Evolutionary conservation across 306 rosid genomes (phyloP), one percentile per base, ranked within the genome.

Genomic region (Albizia julibrissin): DNA sequence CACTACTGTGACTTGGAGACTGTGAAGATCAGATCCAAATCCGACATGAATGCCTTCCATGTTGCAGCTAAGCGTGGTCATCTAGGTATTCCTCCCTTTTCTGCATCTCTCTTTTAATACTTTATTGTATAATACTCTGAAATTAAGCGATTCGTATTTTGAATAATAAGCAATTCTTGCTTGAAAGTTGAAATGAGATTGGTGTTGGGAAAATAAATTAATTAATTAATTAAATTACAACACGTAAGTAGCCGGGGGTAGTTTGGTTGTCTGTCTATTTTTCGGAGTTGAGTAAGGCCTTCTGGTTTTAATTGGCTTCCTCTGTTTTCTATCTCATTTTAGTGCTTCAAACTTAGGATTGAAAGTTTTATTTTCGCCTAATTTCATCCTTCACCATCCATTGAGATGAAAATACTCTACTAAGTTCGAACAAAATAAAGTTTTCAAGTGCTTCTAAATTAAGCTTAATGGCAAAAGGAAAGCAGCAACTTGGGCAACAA

Each of bases 21-120:
- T 5, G 81, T 89, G 33, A 93, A 88, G 88, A 95, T 93, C 83
- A 87, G 94, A 89, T 88, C 98, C 27, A 91, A 89, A 79, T 84
- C 86, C 80, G 98, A 93, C 84, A 82, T 93, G 93, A 84, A 93
- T 85, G 88, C 90, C 39, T 87, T 95, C 76, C 95, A 93, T 56
- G 88, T 90, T 21, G 98, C 98, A 39, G 95, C 98, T 15, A 93
- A 93, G 83, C 84, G 79, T 66, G 98, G 98, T 68, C 91, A 95
- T 76, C 79, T 93, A 78, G 97, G 98, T 93, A 88, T 72, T 26
- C 40, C n/a, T 54, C 46, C 58, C 54, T 42, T 87, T 70, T 54
- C 59, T 56, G 13, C 8, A 7, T 79, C 29, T 7, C 16, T 58
- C 46, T 58, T 7, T 33, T 54, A 24, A 6, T 52, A 22, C 71